These are phyloP conservation scores for Fusarium sublunatum DNA, from an alignment of 2,329 filamentous ascomycete species.

Conservation along the genomic window DNA sequence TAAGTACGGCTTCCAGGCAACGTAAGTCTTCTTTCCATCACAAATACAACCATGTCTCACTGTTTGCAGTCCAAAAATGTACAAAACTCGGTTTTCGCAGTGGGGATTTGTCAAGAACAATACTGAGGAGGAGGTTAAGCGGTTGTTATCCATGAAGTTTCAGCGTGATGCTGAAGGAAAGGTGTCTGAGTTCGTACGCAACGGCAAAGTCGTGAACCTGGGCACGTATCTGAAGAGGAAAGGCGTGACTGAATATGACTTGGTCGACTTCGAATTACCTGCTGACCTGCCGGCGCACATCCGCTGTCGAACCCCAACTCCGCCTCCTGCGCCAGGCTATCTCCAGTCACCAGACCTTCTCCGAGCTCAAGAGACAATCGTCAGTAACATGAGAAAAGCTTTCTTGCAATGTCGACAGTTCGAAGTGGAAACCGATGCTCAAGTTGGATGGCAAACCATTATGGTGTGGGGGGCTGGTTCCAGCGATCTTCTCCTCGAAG, in stretches of 20 bases:
- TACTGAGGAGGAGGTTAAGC: constrained; percentile 64
- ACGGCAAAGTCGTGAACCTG: constrained; percentile 63
- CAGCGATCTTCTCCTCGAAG: constrained; percentile 58
- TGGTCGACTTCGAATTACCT: constrained; percentile 59
- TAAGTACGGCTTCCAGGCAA: constrained; percentile 60
- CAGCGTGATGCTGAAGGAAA: constrained; percentile 65
- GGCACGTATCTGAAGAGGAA: constrained; percentile 65
- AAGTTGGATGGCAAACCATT: constrained; percentile 55
- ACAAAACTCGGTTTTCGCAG: constrained; percentile 66
- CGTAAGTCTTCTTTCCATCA: constrained; percentile 51
- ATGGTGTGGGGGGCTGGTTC: constrained; percentile 59
- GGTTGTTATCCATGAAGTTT: constrained; percentile 63
- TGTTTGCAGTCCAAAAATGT: constrained; percentile 61
- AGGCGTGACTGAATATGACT: constrained; percentile 64
- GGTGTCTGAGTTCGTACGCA: constrained; percentile 64
- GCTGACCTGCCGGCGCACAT: constrained; percentile 58
- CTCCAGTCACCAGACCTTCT: constrained; percentile 57
- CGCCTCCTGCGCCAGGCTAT: constrained; percentile 56
- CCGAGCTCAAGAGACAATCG: constrained; percentile 57
- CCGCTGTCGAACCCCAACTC: constrained; percentile 59
- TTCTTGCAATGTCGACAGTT: constrained; percentile 59
- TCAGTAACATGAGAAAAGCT: constrained; percentile 58
- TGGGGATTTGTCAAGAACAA: constrained; percentile 68
- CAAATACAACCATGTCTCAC: constrained; percentile 19
- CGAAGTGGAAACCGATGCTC: constrained; percentile 53